phyloP scores from a whole-genome alignment of 345 rosid species.

The Populus deltoides region DNA sequence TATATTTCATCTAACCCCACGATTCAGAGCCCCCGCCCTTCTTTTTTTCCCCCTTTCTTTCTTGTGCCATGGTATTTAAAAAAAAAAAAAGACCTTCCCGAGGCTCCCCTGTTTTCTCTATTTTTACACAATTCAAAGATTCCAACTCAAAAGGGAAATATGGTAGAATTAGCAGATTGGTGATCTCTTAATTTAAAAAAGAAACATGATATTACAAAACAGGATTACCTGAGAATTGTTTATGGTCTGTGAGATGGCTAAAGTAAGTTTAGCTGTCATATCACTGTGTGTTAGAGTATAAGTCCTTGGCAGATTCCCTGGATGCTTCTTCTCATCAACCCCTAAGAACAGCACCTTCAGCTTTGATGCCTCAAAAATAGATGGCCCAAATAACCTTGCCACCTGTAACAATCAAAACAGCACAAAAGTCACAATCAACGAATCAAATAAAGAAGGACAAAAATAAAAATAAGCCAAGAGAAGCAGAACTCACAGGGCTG shows the following conservation, averaged over 20 bases:
- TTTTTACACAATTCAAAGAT: neutral
- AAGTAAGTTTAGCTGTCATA: conserved; percentile 73
- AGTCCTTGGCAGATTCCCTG: conserved; percentile 85
- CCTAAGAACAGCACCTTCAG: conserved; percentile 82
- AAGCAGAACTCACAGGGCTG: conserved; percentile 50
- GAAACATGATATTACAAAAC: neutral
- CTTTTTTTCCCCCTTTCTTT: neutral
- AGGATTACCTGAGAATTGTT: conserved; percentile 76
- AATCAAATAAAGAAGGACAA: neutral
- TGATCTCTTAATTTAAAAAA: neutral
- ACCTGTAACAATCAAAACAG: conserved; percentile 42
- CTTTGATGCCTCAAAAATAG: conserved; percentile 92
- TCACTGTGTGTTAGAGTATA: conserved; percentile 95
- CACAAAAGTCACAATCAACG: neutral
- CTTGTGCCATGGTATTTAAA: too few relatives aligned
- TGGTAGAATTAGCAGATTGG: neutral
- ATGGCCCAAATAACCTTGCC: conserved; percentile 92
- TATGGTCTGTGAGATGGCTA: conserved; percentile 87
- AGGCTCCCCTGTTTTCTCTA: conserved; percentile 10
- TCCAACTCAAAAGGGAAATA: neutral
- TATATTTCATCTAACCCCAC: neutral
- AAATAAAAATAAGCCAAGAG: neutral
- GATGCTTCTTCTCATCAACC: conserved; percentile 85
- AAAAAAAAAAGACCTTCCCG: neutral
- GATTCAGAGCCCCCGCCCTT: neutral